phyloP scores from a whole-genome alignment of 768 basidiomycete species.

The Leccinum subgranulosum region DNA sequence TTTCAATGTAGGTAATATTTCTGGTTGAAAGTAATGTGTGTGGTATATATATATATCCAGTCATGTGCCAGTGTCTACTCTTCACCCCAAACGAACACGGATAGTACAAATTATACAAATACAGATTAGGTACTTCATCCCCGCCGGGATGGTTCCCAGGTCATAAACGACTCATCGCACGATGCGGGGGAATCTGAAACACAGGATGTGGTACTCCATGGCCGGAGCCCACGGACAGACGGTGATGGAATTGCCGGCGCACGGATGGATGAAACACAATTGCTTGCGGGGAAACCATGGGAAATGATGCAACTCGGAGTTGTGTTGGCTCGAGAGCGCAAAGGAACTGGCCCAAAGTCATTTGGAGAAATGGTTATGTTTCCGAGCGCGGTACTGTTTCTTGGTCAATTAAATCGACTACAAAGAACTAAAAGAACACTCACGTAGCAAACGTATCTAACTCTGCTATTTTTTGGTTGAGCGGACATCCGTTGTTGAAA shows the following conservation, averaged over 20 bases:
- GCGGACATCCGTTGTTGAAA: constrained; percentile 30
- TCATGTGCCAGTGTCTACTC: too few species aligned
- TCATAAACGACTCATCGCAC: constrained; percentile 59
- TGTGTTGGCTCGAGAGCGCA: constrained; percentile 16
- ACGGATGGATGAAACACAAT: constrained; percentile 16
- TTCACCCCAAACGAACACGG: background rate
- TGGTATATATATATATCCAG: constrained; percentile 7
- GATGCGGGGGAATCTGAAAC: constrained; percentile 32
- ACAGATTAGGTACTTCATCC: constrained; percentile 14
- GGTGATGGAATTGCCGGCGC: constrained; percentile 20
- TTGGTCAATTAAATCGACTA: constrained; percentile 8
- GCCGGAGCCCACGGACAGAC: constrained; percentile 13
- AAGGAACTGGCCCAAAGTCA: constrained; percentile 14
- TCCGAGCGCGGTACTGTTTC: constrained; percentile 41
- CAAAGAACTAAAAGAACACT: constrained; percentile 18
- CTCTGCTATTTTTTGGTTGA: constrained; percentile 46
- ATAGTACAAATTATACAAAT: background rate
- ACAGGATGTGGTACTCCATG: constrained; percentile 19
- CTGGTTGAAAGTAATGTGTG: background rate
- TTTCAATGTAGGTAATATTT: background rate
- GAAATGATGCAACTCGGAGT: background rate
- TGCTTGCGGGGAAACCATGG: constrained; percentile 10
- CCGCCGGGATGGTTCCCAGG: constrained; percentile 52
- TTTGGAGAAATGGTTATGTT: constrained; percentile 30
- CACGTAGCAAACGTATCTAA: constrained; percentile 54